Conservation (phyloP, 75 land plant species). For the Pinus taeda region DNA sequence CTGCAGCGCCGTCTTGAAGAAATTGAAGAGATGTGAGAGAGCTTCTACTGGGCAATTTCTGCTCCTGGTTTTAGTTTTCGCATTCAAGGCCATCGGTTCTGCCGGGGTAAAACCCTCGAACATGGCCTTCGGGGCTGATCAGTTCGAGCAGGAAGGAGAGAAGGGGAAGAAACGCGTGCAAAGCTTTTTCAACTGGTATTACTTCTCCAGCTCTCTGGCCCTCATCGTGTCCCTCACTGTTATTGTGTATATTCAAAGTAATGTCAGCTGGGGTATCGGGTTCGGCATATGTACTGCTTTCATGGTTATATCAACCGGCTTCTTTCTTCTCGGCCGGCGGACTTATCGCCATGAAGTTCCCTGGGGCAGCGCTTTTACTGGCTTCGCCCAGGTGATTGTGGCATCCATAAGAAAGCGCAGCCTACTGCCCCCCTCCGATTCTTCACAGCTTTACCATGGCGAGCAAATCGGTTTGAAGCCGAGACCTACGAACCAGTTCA, state of each 20-base stretch:
- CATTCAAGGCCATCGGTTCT: constrained; percentile 7
- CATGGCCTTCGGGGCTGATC: constrained; percentile 9
- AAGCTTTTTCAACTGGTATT: constrained; percentile 23
- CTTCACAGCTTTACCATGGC: neutral
- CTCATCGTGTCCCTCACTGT: constrained; percentile 1
- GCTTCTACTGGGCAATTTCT: neutral
- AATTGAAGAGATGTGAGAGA: neutral
- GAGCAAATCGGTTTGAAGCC: neutral
- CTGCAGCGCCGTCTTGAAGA: neutral
- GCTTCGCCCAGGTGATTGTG: constrained; percentile 9
- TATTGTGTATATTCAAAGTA: constrained; percentile 18
- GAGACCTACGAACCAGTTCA: neutral
- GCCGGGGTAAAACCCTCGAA: neutral
- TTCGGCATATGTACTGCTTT: constrained; percentile 9
- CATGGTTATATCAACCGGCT: neutral
- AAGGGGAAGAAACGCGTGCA: constrained; percentile 5
- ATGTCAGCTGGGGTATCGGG: constrained; percentile 27
- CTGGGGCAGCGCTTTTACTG: constrained; percentile 20
- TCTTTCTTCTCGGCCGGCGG: neutral
- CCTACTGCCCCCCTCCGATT: neutral
- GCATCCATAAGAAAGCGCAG: constrained; percentile 13
- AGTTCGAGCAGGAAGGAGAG: constrained; percentile 2
- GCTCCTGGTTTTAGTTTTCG: neutral
- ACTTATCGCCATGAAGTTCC: constrained; percentile 1
- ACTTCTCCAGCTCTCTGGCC: neutral